A percentile compares a stretch with the other conserved stretches of the same genome.
Evolutionary conservation across 140 eudicot genomes (phyloP).

Genomic region (Oenanthe javanica): DNA sequence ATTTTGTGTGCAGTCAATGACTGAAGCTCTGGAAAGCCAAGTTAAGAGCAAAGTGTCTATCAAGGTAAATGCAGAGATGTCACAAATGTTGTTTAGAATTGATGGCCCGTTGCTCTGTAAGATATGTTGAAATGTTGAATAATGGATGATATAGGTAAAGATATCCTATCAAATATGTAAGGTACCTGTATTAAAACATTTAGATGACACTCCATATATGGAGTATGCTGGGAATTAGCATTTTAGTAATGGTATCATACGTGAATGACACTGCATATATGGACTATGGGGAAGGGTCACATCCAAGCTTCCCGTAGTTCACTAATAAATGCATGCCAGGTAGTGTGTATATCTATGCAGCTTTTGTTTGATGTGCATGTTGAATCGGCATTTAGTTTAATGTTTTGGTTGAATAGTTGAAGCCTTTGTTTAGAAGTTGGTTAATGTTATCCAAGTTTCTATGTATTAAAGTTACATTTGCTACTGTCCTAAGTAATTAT

Average conservation of each 20-base stretch:
- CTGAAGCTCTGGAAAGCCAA: conserved; percentile 75
- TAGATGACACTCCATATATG: background rate
- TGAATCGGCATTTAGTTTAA: background rate
- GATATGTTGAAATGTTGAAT: background rate
- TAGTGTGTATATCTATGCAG: background rate
- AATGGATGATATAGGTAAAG: background rate
- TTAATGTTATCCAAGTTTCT: background rate
- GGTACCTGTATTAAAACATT: background rate
- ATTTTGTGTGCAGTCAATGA: conserved; percentile 67
- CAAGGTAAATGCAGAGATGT: conserved; percentile 37
- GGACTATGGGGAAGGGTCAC: background rate
- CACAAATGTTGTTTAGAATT: background rate
- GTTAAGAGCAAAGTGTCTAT: conserved; percentile 74
- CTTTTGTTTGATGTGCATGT: background rate
- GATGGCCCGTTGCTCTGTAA: background rate
- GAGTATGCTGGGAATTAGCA: background rate
- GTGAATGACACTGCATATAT: background rate
- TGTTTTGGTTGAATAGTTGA: background rate
- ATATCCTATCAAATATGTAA: background rate
- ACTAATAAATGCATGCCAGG: background rate
- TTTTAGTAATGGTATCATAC: background rate
- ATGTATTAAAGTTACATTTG: background rate
- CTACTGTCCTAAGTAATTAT: background rate
- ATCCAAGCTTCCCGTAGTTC: background rate
- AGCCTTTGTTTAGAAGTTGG: background rate